Base-by-base conservation (phyloP, 495 filamentous ascomycete species). In the Collariella sp. region DNA sequence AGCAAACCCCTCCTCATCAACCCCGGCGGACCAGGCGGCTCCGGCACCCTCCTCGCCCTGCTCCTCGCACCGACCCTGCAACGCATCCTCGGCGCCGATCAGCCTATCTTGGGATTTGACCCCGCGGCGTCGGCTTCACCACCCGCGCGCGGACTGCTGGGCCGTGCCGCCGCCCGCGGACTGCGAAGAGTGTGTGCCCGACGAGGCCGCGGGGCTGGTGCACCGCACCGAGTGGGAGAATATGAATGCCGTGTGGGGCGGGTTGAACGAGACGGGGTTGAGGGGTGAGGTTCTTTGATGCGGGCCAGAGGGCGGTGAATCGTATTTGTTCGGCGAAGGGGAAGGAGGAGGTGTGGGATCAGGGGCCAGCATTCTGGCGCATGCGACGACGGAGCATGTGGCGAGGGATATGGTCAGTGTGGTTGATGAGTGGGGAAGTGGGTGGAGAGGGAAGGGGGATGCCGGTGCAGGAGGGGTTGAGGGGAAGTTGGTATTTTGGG, bases 401-500 rank as follows among this genome's bases (percentile, higher is more conserved):
- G 69, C 62, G 10, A 45, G 60, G 29, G 72, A 75, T 54, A 70
- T 75, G 69, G 19, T 70, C 15, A 54, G 48, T 18, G 70, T 75
- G n/a, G 52, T 75, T 6, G 68, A 75, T 45, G 64, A 66, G 7
- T 72, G 70, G 72, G 69, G 7, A 50, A 62, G 50, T 70, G 66
- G 68, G 56, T 55, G 0, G 49, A 62, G 13, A 36, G 19, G 16
- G 41, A 36, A 16, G 35, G 22, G n/a, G 7, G 5, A 19, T 5
- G 5, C 26, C 26, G n/a, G 7, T 19, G 20, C 67, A 57, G 15
- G 48, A 69, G 26, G 64, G 68, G 19, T 19, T 39, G 23, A 58
- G 60, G 49, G 65, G 12, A 76, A 74, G 42, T 66, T 83, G 5
- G 64, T 78, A 5, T 84, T 79, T 54, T 83, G 80, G 80, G 82